These are phyloP conservation scores for Naganishia albida DNA, from an alignment of 1,284 basidiomycete species.

Conservation along the genomic window DNA sequence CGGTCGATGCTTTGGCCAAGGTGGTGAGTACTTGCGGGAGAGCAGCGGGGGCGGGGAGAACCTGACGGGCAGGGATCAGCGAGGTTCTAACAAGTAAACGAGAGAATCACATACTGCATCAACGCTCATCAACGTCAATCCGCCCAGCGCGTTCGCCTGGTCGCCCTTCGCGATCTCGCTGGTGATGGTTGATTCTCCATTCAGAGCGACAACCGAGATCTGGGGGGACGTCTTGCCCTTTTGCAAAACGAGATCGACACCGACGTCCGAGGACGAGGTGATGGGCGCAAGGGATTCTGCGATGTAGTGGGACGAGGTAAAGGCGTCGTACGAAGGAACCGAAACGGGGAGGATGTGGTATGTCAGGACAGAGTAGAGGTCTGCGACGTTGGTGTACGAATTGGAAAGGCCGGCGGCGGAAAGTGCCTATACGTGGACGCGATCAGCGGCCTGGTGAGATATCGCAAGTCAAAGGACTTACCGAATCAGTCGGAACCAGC, in stretches of 20 bases:
- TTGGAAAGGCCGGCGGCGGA: slow-evolving; percentile 38
- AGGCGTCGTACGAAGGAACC: slow-evolving; percentile 1
- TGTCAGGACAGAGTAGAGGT: slow-evolving; percentile 39
- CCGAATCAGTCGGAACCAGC: slow-evolving; percentile 43
- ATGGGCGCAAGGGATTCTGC: slow-evolving; percentile 25
- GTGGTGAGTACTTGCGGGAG: slow-evolving; percentile 37
- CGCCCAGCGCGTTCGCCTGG: slow-evolving; percentile 36
- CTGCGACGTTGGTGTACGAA: slow-evolving; percentile 38
- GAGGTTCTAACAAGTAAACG: slow-evolving; percentile 25
- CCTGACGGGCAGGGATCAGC: slow-evolving; percentile 30
- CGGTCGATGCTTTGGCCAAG: slow-evolving; percentile 27
- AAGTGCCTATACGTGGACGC: slow-evolving; percentile 39
- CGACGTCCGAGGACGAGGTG: slow-evolving; percentile 28
- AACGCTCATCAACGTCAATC: slow-evolving; percentile 35
- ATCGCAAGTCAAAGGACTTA: slow-evolving; percentile 3
- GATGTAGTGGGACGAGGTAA: slow-evolving; percentile 16
- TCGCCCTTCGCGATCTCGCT: slow-evolving; percentile 38
- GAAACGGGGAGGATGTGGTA: slow-evolving; percentile 39
- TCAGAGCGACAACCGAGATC: slow-evolving; percentile 36
- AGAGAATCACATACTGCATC: slow-evolving; percentile 41
- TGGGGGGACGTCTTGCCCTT: slow-evolving; percentile 35
- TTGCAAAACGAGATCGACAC: slow-evolving; percentile 38
- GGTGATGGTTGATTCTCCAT: slow-evolving; percentile 41
- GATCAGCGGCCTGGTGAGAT: not conserved
- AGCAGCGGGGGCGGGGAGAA: slow-evolving; percentile 21